Evolutionary conservation across 108 stramenopile species (phyloP), one percentile per base, ranked within the genome.

Genomic region (Schizochytrium sp.): DNA sequence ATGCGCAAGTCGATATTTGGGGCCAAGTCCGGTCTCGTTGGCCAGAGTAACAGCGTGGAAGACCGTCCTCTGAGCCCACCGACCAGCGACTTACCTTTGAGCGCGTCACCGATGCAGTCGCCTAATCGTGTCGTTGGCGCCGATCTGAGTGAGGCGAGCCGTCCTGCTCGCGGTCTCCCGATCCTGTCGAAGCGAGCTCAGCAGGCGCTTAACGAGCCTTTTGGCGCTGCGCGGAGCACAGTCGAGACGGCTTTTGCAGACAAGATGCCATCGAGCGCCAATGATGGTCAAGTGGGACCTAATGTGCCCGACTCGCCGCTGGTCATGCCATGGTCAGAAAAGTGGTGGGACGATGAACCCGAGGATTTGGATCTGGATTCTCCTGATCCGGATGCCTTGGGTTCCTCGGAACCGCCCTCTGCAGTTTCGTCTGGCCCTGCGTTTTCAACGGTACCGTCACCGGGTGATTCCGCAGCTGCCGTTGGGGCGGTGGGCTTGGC

Each of bases 1-100:
- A 47, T 83, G 76, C 76, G 76, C n/a, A 83, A 83, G 51, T 83
- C 76, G 45, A 83, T 83, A 3, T 83, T 83, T 34, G 76, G 76
- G 44, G 48, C 76, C 19, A 83, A 83, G 51, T 69, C 63, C 10
- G 63, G 34, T 4, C 25, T 69, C 34, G 63, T 69, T 1, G 41
- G 63, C 63, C 25, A 69, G 25, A 23, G 21, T 14, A 28, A 69
- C 25, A 41, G 10, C 34, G 41, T 69, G 0, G 63, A 69, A 23
- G 63, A 41, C 25, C 63, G 63, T 6, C 63, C 63, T 8, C 25
- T 69, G 4, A 69, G 63, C 41, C 63, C 63, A 23, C 34, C 34
- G 4, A 57, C 14, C 25, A 23, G 8, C 41, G 63, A 69, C 41
- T 4, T 69, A 0, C 63, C 18, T 69, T 23, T 41, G 41, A 69